Conservation (phyloP, 2,329 filamentous ascomycete species). For the Paracoccidioides brasiliensis region DNA sequence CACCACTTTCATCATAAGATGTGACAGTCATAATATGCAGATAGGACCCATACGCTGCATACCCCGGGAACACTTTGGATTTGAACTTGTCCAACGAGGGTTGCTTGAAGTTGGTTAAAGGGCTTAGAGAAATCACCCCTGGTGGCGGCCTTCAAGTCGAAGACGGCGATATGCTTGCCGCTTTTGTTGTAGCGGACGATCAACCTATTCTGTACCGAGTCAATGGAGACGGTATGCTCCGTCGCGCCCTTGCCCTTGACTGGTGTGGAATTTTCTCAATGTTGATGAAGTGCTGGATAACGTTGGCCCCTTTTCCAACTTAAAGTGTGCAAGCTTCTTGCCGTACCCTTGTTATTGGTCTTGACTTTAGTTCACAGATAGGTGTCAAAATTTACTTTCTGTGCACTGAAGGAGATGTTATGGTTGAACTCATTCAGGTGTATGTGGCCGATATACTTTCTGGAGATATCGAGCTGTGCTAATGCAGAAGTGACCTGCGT, state of each 20-base stretch:
- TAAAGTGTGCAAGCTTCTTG: slow-evolving; percentile 12
- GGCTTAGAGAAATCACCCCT: slow-evolving; percentile 11
- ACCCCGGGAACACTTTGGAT: slow-evolving; percentile 10
- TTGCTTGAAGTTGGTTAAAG: slow-evolving; percentile 11
- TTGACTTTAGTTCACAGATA: slow-evolving; percentile 16
- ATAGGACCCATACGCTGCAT: slow-evolving; percentile 12
- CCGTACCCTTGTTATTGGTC: slow-evolving; percentile 14
- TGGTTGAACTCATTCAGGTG: slow-evolving; percentile 13
- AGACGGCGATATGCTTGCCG: slow-evolving; percentile 12
- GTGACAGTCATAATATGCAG: slow-evolving; percentile 12
- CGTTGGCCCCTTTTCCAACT: slow-evolving; percentile 14
- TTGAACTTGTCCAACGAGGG: slow-evolving; percentile 5
- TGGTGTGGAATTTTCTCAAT: slow-evolving; percentile 7
- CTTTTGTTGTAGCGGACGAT: slow-evolving; percentile 12
- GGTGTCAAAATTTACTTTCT: slow-evolving; percentile 10
- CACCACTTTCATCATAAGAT: slow-evolving; percentile 9
- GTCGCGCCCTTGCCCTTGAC: slow-evolving; percentile 5
- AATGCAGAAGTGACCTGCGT: slow-evolving; percentile 13
- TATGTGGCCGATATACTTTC: slow-evolving; percentile 14
- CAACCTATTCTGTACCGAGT: slow-evolving; percentile 11
- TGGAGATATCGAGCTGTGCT: slow-evolving; percentile 14
- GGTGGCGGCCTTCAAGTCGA: slow-evolving; percentile 9
- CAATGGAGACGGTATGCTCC: slow-evolving; percentile 12
- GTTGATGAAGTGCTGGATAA: slow-evolving; percentile 2
- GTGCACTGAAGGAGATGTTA: slow-evolving; percentile 12